Conservation (phyloP, 768 basidiomycete genomes). For the Amanita fuliginea region DNA sequence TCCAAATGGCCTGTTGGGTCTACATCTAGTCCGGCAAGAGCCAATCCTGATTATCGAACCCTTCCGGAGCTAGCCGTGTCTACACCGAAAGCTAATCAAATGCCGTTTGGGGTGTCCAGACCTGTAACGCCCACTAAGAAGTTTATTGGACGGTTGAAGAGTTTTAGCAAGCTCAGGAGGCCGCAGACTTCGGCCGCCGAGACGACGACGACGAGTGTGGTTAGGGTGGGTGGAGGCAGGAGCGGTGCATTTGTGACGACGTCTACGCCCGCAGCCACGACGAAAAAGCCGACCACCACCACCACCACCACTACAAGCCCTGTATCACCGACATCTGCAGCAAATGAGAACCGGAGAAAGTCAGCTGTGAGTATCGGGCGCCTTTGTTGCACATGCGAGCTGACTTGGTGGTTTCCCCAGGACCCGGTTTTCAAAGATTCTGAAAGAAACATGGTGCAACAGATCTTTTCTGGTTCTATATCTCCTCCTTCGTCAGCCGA, state of each 20-base stretch:
- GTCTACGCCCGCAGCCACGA: background rate
- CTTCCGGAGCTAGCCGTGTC: background rate
- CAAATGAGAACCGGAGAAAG: conserved; percentile 1
- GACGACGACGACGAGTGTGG: conserved; percentile 16
- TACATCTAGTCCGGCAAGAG: background rate
- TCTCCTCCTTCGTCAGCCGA: conserved; percentile 64
- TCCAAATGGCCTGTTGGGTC: background rate
- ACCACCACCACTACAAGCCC: background rate
- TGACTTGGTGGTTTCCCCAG: conserved; percentile 6
- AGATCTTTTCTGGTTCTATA: conserved; percentile 41
- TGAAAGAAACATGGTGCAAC: conserved; percentile 41
- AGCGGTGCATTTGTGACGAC: conserved; percentile 14
- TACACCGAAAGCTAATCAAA: background rate
- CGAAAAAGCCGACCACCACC: background rate
- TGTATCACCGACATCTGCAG: background rate
- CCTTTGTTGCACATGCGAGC: background rate
- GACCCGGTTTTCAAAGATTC: conserved; percentile 11
- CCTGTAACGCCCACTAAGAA: conserved; percentile 32
- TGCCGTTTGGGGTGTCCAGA: background rate
- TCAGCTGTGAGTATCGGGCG: conserved; percentile 16
- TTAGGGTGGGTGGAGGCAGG: conserved; percentile 14
- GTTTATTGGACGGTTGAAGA: conserved; percentile 74
- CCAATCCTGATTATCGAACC: background rate
- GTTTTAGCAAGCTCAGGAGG: conserved; percentile 47
- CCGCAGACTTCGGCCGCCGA: conserved; percentile 24